Base-by-base conservation (phyloP, 352 stramenopile genomes). In the Globisporangium cederbergense region DNA sequence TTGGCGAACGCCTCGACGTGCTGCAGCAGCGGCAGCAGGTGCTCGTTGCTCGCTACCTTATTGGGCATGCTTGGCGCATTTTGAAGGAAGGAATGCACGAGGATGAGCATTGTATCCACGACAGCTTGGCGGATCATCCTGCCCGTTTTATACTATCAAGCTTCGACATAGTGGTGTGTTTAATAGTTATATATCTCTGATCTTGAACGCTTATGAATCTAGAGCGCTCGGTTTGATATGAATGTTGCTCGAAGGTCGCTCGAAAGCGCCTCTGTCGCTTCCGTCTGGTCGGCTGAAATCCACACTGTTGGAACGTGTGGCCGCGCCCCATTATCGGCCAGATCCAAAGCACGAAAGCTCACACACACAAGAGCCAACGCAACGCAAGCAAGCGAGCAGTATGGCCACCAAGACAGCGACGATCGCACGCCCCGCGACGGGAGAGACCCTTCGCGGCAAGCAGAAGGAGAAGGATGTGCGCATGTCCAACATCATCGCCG, bases 401-500 rank as follows among this genome's bases (percentile, higher is more conserved):
- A 72, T 72, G 57, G 67, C 76, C 57, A 60, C 79, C 38, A 62
- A 61, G 54, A 86, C 83, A n/a, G 70, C 74, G 38, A 75, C 74
- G 66, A 90, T 92, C 54, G 73, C 79, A 40, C 81, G 81, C 57
- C 81, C 81, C 38, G 62, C 54, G 54, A 78, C 59, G 54, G 85
- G 83, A 67, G 87, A 96, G 68, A 96, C 83, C 18, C 77, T 94
- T 49, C 85, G 87, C 49, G 87, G 84, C 67, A 93, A 96, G 70
- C 84, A 92, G 74, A 99, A 99, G 79, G 94, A 98, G 65, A 98
- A 98, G 75, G 97, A 99, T 80, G 96, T 99, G 71, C 93, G 97
- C 62, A 98, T 97, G 66, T 98, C 88, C 66, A 99, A 99, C 78
- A 99, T 99, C 80, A 94, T 99, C 53, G 97, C 97, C 16, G 97